phyloP scores from a whole-genome alignment of 257 asterid genomes.

The Sherardia arvensis region DNA sequence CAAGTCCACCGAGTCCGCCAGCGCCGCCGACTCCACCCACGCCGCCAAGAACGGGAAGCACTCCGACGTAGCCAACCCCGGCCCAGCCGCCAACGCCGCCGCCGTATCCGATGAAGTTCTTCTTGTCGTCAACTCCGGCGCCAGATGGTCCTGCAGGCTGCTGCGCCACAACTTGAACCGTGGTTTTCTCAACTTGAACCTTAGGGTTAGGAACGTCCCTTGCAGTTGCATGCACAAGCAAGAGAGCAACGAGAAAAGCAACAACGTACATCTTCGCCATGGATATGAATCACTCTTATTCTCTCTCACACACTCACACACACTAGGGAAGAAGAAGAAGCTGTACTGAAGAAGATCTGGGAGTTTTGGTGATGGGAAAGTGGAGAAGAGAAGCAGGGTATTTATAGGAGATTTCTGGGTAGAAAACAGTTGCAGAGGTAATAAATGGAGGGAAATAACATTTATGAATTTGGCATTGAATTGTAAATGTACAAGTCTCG shows the following conservation, averaged over 20 bases:
- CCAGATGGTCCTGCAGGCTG: conserved; percentile 12
- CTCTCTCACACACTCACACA: neutral
- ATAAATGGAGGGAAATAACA: conserved; percentile 1
- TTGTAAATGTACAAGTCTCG: conserved; percentile 16
- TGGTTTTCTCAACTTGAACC: conserved; percentile 2
- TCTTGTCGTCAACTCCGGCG: conserved; percentile 37
- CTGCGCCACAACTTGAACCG: conserved; percentile 13
- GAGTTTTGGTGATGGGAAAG: conserved; percentile 2
- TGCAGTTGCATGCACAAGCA: conserved; percentile 37
- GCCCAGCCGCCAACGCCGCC: conserved; percentile 50
- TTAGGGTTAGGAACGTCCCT: conserved; percentile 40
- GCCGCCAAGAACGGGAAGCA: conserved; percentile 34
- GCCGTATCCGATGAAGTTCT: conserved; percentile 49
- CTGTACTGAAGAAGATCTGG: neutral
- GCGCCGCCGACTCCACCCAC: conserved; percentile 26
- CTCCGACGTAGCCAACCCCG: conserved; percentile 44
- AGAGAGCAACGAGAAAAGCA: conserved; percentile 23
- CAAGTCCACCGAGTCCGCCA: conserved; percentile 23
- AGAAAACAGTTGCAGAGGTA: conserved; percentile 17
- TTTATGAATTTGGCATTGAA: conserved; percentile 17
- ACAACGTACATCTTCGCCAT: conserved; percentile 34
- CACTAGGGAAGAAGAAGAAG: neutral
- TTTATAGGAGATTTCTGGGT: conserved; percentile 28
- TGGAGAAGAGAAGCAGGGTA: conserved; percentile 13
- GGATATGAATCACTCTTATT: conserved; percentile 7